Percentiles rank a stretch among this genome's conserved stretches.
These are phyloP conservation scores for Hyaloscypha hepaticicola DNA, from an alignment of 495 filamentous ascomycete genomes.

Conservation along the genomic window DNA sequence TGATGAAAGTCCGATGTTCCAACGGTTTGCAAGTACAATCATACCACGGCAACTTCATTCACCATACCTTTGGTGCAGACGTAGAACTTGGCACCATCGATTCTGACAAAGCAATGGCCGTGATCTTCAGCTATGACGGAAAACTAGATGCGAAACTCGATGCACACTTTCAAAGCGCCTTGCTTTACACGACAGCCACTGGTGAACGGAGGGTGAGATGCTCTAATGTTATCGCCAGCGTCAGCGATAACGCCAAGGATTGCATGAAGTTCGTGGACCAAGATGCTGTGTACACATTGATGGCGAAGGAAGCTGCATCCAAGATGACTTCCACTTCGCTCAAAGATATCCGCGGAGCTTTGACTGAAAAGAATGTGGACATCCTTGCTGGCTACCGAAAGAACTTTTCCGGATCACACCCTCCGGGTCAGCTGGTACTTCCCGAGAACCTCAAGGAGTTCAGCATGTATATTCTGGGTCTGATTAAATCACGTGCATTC, in stretches of 20 bases:
- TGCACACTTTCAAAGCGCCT: slow-evolving; percentile 94
- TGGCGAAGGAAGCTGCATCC: slow-evolving; percentile 89
- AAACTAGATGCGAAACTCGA: slow-evolving; percentile 95
- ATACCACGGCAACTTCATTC: slow-evolving; percentile 94
- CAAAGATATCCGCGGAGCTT: slow-evolving; percentile 79
- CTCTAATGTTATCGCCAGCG: slow-evolving; percentile 87
- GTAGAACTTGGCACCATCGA: slow-evolving; percentile 93
- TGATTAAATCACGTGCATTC: slow-evolving; percentile 90
- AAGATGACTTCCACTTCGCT: slow-evolving; percentile 76
- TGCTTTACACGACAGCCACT: slow-evolving; percentile 89
- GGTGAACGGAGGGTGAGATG: slow-evolving; percentile 92
- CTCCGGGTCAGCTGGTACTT: slow-evolving; percentile 89
- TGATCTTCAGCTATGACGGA: slow-evolving; percentile 94
- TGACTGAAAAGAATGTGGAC: slow-evolving; percentile 93
- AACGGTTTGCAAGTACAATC: slow-evolving; percentile 91
- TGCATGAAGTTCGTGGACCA: slow-evolving; percentile 92
- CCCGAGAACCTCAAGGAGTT: slow-evolving; percentile 97
- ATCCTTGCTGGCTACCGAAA: slow-evolving; percentile 93
- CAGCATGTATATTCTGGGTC: slow-evolving; percentile 91
- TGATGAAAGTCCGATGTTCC: slow-evolving; percentile 98
- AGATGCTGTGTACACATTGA: slow-evolving; percentile 81
- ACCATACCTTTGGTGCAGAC: slow-evolving; percentile 92
- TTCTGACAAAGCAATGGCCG: slow-evolving; percentile 87
- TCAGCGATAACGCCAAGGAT: slow-evolving; percentile 79
- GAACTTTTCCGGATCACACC: slow-evolving; percentile 80